Evolutionary conservation across 768 basidiomycete species (phyloP).

Genomic region (Hypholoma sublateritium): DNA sequence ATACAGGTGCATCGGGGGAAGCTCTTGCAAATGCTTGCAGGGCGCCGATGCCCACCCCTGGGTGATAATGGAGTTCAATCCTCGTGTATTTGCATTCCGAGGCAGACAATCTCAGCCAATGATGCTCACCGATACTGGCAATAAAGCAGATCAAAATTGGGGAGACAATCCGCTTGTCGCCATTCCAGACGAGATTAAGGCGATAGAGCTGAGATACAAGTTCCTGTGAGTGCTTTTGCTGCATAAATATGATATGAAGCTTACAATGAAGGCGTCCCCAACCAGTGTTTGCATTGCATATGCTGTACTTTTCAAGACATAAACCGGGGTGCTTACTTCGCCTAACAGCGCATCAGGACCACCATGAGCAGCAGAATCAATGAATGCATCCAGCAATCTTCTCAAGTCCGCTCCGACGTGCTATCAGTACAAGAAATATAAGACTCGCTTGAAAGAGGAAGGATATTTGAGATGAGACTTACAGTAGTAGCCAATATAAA

Average conservation of each 20-base stretch:
- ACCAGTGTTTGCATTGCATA: constrained; percentile 11
- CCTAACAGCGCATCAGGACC: constrained; percentile 1
- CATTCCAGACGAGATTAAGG: constrained; percentile 10
- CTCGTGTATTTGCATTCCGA: neutral
- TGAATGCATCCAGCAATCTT: constrained; percentile 8
- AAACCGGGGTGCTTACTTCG: constrained; percentile 3
- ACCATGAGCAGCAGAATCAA: neutral
- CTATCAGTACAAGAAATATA: neutral
- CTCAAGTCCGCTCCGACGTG: constrained; percentile 8
- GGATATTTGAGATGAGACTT: neutral
- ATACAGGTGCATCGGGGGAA: constrained; percentile 8
- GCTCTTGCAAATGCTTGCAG: constrained; percentile 10
- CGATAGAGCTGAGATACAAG: constrained; percentile 5
- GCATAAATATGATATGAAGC: neutral
- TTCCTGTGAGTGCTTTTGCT: neutral
- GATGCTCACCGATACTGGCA: constrained; percentile 7
- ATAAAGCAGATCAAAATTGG: constrained; percentile 8
- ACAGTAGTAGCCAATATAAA: constrained; percentile 9
- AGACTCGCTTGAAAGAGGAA: neutral
- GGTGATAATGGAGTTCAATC: neutral
- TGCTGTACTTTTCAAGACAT: constrained; percentile 5
- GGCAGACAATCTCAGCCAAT: neutral
- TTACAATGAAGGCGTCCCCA: constrained; percentile 14
- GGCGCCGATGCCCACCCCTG: constrained; percentile 10
- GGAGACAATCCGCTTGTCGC: neutral